Base-by-base conservation (phyloP, 1,284 basidiomycete genomes). In the Ceratorhiza oryzae-sativae region DNA sequence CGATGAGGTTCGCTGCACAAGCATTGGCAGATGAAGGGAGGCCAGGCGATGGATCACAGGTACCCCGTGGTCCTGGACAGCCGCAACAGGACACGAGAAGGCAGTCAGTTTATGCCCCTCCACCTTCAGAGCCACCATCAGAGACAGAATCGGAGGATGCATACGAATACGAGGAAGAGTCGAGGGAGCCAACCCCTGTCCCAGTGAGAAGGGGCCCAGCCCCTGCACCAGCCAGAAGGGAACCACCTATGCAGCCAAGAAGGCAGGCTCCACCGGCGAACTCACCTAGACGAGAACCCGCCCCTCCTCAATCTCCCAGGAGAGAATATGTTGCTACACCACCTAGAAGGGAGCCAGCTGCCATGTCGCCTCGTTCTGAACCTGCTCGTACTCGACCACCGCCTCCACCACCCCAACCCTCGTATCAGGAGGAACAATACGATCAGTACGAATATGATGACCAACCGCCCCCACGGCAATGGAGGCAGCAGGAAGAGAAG, bases 1-100 rank as follows among this genome's bases (percentile, higher is more conserved):
- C 67, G 4, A 71, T 71, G 67, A 71, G 39, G 67, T 32, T 71
- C 5, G 67, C 67, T 23, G 67, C 67, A 27, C 67, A 59, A 48
- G 55, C 67, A 12, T 23, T 71, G 25, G 67, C 67, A 20, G 56
- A 59, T 30, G 67, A 71, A 23, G 45, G 55, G 12, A 58, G 67
- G 67, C 56, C 67, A 13, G 51, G 27, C 25, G 55, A 59, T 25
- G 53, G 36, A 15, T 56, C 53, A 42, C 67, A 71, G 25, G 55
- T 41, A 8, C 67, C 67, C 13, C 67, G 55, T 59, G 45, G 39
- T 23, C 67, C 67, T 23, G 67, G 30, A 9, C 41, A 34, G 51
- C 67, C 53, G 9, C 32, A 68, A 46, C 55, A 55, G 3, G 45
- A 59, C 5, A 41, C 6, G 30, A 71, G 42, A 27, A 59, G 67